Conservation (phyloP, 257 asterid genomes). For the Capsicum baccatum region DNA sequence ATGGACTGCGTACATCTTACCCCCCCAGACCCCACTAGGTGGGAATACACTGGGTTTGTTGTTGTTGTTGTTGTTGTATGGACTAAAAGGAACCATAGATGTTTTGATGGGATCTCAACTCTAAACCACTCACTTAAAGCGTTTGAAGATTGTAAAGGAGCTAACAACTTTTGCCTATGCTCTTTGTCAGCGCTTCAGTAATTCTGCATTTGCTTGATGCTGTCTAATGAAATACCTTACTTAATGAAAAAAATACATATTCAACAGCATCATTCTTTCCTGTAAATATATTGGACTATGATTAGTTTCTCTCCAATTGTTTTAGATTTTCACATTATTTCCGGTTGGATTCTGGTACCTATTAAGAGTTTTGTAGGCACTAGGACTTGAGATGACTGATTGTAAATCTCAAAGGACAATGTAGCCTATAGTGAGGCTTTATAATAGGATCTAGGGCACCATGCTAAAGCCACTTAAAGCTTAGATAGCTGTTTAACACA, state of each 20-base stretch:
- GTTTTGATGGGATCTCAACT: too few species aligned
- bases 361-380: not conserved
- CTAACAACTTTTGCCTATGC: too few species aligned
- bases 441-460: not conserved
- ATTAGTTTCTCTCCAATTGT: not conserved
- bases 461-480: constrained; percentile 14
- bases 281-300: not conserved
- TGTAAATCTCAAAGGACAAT: not conserved
- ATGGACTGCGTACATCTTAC: too few species aligned
- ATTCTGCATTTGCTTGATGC: too few species aligned
- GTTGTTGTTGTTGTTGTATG: too few species aligned
- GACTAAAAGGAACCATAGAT: too few species aligned
- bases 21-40: too few species aligned
- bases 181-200: too few species aligned
- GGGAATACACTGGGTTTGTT: too few species aligned
- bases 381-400: constrained; percentile 14
- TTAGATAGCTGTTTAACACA: not conserved
- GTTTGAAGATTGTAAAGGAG: too few species aligned
- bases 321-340: constrained; percentile 2
- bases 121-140: too few species aligned
- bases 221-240: too few species aligned
- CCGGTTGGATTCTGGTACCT: not conserved
- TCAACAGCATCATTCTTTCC: not conserved
- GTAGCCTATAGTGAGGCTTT: constrained; percentile 20
- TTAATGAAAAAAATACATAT: not conserved